Evolutionary conservation across 1,284 basidiomycete genomes (phyloP).

Genomic region (Fomitopsis pinicola): DNA sequence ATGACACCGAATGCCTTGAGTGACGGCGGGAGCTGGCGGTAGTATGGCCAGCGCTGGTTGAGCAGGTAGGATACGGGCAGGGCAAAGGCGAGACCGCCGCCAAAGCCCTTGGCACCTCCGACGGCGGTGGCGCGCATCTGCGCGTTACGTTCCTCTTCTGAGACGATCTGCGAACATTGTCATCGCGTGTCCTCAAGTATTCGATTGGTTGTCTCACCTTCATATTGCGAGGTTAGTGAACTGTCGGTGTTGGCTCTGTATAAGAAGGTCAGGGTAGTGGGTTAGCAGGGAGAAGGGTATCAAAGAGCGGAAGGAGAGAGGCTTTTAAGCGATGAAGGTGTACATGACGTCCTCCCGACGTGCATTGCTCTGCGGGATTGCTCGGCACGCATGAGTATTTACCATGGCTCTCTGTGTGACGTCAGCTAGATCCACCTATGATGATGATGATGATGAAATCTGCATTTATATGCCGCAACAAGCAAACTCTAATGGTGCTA

Average conservation of each 20-base stretch:
- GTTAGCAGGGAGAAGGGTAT: no score
- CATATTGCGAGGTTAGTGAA: neutral
- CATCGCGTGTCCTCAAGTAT: neutral
- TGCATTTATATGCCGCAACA: no score
- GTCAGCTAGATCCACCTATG: no score
- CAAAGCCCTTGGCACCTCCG: slow-evolving; percentile 63
- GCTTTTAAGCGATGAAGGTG: neutral
- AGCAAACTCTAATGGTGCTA: no score
- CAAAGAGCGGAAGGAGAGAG: no score
- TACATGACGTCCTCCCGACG: neutral
- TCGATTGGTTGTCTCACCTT: neutral
- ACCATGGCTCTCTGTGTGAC: neutral
- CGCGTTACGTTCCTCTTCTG: slow-evolving; percentile 42
- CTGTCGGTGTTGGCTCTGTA: no score
- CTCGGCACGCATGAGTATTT: neutral
- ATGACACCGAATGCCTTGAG: slow-evolving; percentile 75
- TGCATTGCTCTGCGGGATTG: neutral
- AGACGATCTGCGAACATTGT: slow-evolving; percentile 30
- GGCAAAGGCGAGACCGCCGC: slow-evolving; percentile 47
- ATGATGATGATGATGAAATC: no score
- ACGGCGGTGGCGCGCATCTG: slow-evolving; percentile 51
- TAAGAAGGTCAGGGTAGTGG: neutral
- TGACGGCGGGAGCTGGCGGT: slow-evolving; percentile 66
- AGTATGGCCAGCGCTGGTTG: slow-evolving; percentile 54
- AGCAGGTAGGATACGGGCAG: slow-evolving; percentile 58